A percentile compares a stretch with the other conserved stretches of the same genome.
phyloP scores from a whole-genome alignment of 2,329 filamentous ascomycete genomes.

The Neocucurbitaria cava region DNA sequence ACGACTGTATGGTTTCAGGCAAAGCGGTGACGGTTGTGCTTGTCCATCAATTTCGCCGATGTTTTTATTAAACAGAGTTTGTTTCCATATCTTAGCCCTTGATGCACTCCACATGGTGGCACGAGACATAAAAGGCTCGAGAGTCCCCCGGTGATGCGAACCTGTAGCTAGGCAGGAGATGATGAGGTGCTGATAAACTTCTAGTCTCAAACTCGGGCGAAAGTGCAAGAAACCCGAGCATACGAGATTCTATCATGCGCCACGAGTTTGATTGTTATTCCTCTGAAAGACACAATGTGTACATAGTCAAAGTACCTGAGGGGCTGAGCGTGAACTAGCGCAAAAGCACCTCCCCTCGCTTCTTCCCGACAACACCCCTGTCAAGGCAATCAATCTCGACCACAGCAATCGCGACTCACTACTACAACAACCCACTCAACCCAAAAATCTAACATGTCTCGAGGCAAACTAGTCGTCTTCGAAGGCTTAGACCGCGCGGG shows the following conservation, averaged over 20 bases:
- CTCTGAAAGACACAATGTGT: too few relatives aligned
- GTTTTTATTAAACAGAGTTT: too few relatives aligned
- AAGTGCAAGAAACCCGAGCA: not conserved
- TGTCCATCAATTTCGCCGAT: too few relatives aligned
- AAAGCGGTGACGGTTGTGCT: not conserved
- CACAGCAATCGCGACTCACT: not conserved
- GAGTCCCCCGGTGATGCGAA: not conserved
- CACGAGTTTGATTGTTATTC: not conserved
- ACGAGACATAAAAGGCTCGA: not conserved
- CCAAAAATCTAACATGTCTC: slow-evolving; percentile 40
- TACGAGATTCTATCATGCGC: not conserved
- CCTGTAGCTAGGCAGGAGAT: not conserved
- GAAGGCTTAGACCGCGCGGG: slow-evolving; percentile 90
- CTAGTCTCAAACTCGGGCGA: not conserved
- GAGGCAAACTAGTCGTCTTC: slow-evolving; percentile 80
- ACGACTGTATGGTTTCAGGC: not conserved
- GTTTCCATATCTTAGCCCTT: not conserved
- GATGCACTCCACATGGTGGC: not conserved
- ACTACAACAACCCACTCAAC: not conserved
- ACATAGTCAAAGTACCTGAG: too few relatives aligned
- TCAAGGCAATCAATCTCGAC: not conserved
- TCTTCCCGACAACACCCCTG: not conserved
- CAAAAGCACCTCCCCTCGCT: not conserved
- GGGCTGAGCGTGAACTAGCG: too few relatives aligned
- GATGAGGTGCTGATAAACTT: not conserved